phyloP scores from a whole-genome alignment of 192 early-diverging fungal genomes.

The Radiomyces spectabilis region DNA sequence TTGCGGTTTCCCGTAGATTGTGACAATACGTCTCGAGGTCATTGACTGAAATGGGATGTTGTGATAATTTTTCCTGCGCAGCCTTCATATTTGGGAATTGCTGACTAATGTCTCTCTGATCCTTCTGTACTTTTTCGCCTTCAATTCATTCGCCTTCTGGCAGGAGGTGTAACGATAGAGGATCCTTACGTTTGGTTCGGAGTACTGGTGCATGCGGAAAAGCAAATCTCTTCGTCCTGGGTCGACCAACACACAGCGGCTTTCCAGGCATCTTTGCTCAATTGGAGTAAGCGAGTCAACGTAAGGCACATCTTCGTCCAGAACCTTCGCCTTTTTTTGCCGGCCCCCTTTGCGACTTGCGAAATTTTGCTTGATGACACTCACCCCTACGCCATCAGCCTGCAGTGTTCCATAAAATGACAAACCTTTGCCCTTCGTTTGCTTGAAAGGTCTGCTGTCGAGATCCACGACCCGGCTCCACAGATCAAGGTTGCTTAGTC shows the following conservation, averaged over 20 bases:
- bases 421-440: not conserved
- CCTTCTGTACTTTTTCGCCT: not conserved
- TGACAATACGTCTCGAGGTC: too few species aligned
- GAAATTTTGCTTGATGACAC: not conserved
- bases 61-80: too few species aligned
- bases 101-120: too few species aligned
- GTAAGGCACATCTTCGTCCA: not conserved
- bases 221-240: not conserved
- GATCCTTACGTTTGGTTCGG: not conserved
- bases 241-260: not conserved
- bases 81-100: too few species aligned
- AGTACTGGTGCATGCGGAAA: conserved; percentile 1
- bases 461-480: not conserved
- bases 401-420: not conserved
- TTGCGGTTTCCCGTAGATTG: too few species aligned
- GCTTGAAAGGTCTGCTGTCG: not conserved
- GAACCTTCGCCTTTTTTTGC: not conserved
- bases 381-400: conserved; percentile 2
- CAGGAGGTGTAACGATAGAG: not conserved
- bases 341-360: not conserved
- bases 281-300: not conserved
- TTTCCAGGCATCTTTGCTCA: not conserved
- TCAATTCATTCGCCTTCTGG: not conserved
- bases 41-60: too few species aligned
- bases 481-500: not conserved